These are phyloP conservation scores for Termitomyces sp. DNA, from an alignment of 768 basidiomycete genomes.

Conservation along the genomic window DNA sequence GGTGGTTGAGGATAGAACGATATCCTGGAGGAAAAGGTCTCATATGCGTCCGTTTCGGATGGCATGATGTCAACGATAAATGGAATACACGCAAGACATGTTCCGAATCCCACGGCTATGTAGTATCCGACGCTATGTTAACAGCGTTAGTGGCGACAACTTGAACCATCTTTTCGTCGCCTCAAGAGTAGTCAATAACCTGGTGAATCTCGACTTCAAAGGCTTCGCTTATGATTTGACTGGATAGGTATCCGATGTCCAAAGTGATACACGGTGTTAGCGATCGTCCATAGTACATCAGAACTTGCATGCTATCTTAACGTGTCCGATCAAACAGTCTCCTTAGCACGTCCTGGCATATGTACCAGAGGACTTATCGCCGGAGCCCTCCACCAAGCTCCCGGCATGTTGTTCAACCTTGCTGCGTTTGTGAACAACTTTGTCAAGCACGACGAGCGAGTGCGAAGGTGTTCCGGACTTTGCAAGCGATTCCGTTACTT, in stretches of 20 bases:
- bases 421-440: slow-evolving; percentile 23
- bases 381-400: slow-evolving; percentile 47
- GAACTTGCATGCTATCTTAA: neutral
- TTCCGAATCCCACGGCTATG: neutral
- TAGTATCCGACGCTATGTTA: neutral
- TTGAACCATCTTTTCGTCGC: too few relatives aligned
- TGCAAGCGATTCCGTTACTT: slow-evolving; percentile 60
- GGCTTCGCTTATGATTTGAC: neutral
- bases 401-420: slow-evolving; percentile 39
- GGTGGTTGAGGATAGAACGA: slow-evolving; percentile 13
- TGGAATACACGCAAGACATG: too few relatives aligned
- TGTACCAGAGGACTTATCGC: slow-evolving; percentile 53
- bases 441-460: slow-evolving; percentile 43
- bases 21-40: neutral
- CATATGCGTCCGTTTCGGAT: neutral
- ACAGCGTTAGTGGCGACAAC: too few relatives aligned
- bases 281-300: neutral
- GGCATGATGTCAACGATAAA: too few relatives aligned
- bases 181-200: neutral
- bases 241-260: neutral
- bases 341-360: slow-evolving; percentile 59
- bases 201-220: neutral
- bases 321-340: slow-evolving; percentile 27
- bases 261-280: neutral
- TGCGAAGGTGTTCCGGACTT: slow-evolving; percentile 47